A percentile compares a stretch with the other conserved stretches of the same genome.
phyloP scores from a whole-genome alignment of 352 stramenopile genomes.

The Phytophthora citricola region DNA sequence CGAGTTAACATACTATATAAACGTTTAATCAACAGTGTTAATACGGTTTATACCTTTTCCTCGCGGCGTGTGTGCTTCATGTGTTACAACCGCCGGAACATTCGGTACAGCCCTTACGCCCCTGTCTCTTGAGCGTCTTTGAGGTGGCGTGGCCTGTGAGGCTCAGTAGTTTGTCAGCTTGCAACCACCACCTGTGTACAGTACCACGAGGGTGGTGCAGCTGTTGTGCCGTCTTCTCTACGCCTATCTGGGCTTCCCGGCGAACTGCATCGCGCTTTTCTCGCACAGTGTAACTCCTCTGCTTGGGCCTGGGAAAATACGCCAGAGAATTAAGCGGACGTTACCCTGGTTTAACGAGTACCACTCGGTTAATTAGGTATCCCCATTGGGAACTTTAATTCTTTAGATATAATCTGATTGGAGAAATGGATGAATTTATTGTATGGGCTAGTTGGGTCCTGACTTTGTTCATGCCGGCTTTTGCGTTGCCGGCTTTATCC shows the following conservation, averaged over 20 bases:
- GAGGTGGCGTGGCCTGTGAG: slow-evolving; percentile 4
- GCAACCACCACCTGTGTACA: background rate
- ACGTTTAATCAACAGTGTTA: background rate
- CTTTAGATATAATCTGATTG: background rate
- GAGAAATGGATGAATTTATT: too few relatives aligned
- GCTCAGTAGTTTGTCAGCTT: background rate
- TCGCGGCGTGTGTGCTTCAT: slow-evolving; percentile 2
- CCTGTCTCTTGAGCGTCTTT: background rate
- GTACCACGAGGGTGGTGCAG: background rate
- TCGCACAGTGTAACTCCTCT: background rate
- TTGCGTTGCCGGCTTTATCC: background rate
- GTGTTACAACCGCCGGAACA: background rate
- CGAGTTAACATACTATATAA: background rate
- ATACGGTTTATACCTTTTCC: background rate
- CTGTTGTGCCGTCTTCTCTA: background rate
- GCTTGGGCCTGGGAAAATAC: background rate
- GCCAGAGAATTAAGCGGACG: background rate
- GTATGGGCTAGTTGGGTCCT: background rate
- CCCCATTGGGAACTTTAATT: background rate
- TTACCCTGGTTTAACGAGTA: background rate
- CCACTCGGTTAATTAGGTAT: too few relatives aligned
- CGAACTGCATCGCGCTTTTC: background rate
- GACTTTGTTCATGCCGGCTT: background rate
- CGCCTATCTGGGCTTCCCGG: background rate
- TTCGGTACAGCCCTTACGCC: background rate